Base-by-base conservation (phyloP, 768 basidiomycete genomes). In the Lepiota brunneoincarnata region DNA sequence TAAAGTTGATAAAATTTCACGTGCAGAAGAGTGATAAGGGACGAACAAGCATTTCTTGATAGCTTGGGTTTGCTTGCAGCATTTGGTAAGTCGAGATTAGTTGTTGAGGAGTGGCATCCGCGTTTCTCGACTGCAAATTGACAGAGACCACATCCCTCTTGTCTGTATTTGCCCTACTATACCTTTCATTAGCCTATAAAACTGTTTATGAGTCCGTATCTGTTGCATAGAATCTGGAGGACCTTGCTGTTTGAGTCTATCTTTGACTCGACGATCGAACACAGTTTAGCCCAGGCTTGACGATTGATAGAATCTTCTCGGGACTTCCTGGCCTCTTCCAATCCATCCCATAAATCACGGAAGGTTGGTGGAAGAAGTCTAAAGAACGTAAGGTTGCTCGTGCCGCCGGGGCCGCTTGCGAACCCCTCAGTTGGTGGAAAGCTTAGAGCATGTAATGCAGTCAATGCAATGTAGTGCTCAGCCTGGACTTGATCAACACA, bases 331-430 rank as follows among this genome's bases (percentile, higher is more conserved):
- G 73, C 70, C 3, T 60, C 65, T 62, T 94, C 93, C 14, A 98
- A 71, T 66, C 95, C 91, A 51, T 91, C 88, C 96, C 96, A 99
- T 15, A 99, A 73, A 67, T 93, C 89, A 57, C 93, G 81, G 69
- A 87, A 96, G 15, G 81, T 78, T 2, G 86, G 75, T 7, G 96
- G 93, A n/a, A 98, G 75, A 7, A 84, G 67, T 59, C 91, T 77
- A 68, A 91, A 90, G 59, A 86, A 90, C 0, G 89, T 86, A 42
- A 74, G 74, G 40, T 69, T 78, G 24, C 76, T 73, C 42, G 77
- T 70, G 36, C 75, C 73, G 10, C 69, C 67, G 28, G 77, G 69
- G 3, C 66, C 67, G 2, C 77, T 67, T 9, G 81, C 77, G 67
- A 92, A 92, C 6, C 88, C 88, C 48, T 80, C 79, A 0, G 77